These are phyloP conservation scores for Steccherinum ochraceum DNA, from an alignment of 768 basidiomycete species.

Conservation along the genomic window DNA sequence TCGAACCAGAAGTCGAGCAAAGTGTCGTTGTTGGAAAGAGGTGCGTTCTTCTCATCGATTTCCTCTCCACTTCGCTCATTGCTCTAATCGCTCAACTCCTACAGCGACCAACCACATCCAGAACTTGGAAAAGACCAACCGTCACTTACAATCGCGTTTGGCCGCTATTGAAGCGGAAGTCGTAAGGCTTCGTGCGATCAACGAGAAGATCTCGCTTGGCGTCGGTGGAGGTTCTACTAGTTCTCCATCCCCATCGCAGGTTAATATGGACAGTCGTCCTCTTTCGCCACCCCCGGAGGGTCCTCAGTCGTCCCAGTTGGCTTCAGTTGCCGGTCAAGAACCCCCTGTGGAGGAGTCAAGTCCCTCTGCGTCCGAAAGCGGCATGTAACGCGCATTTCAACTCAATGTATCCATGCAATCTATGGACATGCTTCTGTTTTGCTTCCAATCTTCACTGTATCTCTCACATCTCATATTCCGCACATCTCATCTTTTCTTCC, in stretches of 20 bases:
- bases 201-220: slow-evolving; percentile 78
- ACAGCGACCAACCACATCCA: slow-evolving; percentile 77
- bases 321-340: slow-evolving; percentile 53
- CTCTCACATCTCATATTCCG: slow-evolving; percentile 14
- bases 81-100: slow-evolving; percentile 5
- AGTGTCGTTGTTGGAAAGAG: slow-evolving; percentile 82
- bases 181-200: slow-evolving; percentile 61
- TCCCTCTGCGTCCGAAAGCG: slow-evolving; percentile 27
- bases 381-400: slow-evolving; percentile 19
- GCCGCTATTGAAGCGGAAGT: slow-evolving; percentile 63
- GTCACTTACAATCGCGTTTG: slow-evolving; percentile 65
- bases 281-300: slow-evolving; percentile 62
- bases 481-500: slow-evolving; percentile 16
- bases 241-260: slow-evolving; percentile 37
- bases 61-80: slow-evolving; percentile 8
- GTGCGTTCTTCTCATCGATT: slow-evolving; percentile 32
- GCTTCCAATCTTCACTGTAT: slow-evolving; percentile 12
- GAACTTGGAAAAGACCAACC: slow-evolving; percentile 64
- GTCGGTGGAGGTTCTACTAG: slow-evolving; percentile 48
- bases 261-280: slow-evolving; percentile 41
- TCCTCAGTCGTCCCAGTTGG: slow-evolving; percentile 36
- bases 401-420: slow-evolving; percentile 13
- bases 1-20: slow-evolving; percentile 92
- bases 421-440: slow-evolving; percentile 7
- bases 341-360: slow-evolving; percentile 60